These are phyloP conservation scores for Cicer pinnatifidum DNA, from an alignment of 306 rosid genomes.

Conservation along the genomic window DNA sequence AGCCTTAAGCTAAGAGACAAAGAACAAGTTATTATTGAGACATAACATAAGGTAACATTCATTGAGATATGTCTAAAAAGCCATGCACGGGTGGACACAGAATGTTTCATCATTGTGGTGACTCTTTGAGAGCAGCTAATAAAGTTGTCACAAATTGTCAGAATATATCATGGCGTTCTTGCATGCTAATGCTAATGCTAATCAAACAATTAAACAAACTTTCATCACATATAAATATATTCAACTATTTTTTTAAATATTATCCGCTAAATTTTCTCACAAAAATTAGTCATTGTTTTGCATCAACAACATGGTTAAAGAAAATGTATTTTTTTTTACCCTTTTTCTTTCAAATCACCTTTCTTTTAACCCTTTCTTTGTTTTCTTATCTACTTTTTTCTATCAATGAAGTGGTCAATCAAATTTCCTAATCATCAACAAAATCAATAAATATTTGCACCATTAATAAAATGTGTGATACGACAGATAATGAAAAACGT, in stretches of 20 bases:
- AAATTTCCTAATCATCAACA: too few relatives aligned
- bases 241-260: too few relatives aligned
- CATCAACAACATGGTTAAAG: too few relatives aligned
- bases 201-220: too few relatives aligned
- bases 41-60: background rate
- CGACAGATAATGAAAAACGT: background rate
- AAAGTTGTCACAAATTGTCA: conserved; percentile 44
- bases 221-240: too few relatives aligned
- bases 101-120: conserved; percentile 36
- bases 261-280: too few relatives aligned
- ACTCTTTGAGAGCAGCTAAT: conserved; percentile 23
- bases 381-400: background rate
- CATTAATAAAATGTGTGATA: too few relatives aligned
- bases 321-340: too few relatives aligned
- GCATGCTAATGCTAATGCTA: background rate
- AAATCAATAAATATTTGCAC: too few relatives aligned
- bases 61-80: background rate
- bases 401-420: too few relatives aligned
- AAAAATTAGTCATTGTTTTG: too few relatives aligned
- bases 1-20: conserved; percentile 24
- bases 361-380: background rate
- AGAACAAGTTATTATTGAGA: background rate
- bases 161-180: conserved; percentile 45
- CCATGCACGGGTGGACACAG: conserved; percentile 19
- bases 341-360: too few relatives aligned